A percentile compares a stretch with the other conserved stretches of the same genome.
These are phyloP conservation scores for Coniferiporia sulphurascens DNA, from an alignment of 1,284 basidiomycete genomes.

Conservation along the genomic window DNA sequence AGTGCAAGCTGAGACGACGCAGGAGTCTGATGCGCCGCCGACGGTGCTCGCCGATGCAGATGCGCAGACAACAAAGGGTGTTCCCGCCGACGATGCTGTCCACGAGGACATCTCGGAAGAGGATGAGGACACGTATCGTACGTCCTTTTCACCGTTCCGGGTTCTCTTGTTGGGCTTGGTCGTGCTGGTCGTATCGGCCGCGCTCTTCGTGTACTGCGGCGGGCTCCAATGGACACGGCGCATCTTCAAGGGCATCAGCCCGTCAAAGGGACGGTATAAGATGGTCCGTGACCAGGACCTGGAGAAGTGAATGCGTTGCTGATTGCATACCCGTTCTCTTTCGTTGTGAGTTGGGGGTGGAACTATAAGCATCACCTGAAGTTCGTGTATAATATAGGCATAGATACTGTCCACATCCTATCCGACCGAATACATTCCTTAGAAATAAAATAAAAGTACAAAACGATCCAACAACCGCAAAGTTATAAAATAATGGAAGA, in stretches of 20 bases:
- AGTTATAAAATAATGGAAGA: neutral
- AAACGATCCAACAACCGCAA: too few species aligned
- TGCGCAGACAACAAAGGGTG: conserved; percentile 8
- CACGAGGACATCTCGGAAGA: conserved; percentile 19
- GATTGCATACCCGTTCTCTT: neutral
- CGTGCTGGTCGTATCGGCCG: conserved; percentile 43
- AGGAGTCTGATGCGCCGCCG: conserved; percentile 16
- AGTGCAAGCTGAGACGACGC: neutral
- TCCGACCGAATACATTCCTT: neutral
- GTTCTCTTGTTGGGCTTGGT: conserved; percentile 44
- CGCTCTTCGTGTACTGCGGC: conserved; percentile 54
- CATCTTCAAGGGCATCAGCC: conserved; percentile 32
- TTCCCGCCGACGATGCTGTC: neutral
- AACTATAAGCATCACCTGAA: neutral
- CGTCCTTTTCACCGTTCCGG: conserved; percentile 29
- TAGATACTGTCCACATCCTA: neutral
- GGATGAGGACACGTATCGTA: conserved; percentile 23
- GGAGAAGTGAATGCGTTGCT: conserved; percentile 40
- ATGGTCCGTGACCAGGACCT: conserved; percentile 45
- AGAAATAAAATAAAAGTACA: neutral
- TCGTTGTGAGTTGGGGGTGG: neutral
- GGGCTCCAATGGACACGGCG: conserved; percentile 44
- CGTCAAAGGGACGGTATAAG: conserved; percentile 37
- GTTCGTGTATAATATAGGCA: neutral
- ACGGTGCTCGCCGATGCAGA: conserved; percentile 19